Evolutionary conservation across 352 stramenopile species (phyloP), one percentile per base, ranked within the genome.

Genomic region (Phytopythium vexans): DNA sequence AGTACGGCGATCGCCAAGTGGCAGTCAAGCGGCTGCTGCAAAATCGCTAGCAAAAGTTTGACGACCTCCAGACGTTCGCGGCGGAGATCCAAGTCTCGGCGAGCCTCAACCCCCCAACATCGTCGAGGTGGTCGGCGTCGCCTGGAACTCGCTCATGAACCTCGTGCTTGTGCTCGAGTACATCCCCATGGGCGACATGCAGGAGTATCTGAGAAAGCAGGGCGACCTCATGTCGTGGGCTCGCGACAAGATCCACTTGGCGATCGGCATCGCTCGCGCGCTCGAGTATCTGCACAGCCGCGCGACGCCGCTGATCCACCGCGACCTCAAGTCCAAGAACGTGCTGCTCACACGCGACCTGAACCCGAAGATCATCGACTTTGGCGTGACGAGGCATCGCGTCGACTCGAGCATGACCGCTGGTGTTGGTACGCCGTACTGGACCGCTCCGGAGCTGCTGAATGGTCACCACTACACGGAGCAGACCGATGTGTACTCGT

Each of bases 271-370:
- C 1, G 57, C 58, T 4, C 46, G 41, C 1, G 72, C 67, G 4
- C 50, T 83, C 3, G 51, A 70, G 21, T 80, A 71, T 54, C 42
- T 66, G 15, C 67, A 68, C 54, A 42, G 14, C 6, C 63, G 56
- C 21, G 42, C 60, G 2, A 55, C 64, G 27, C 53, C 59, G 7
- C 45, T 81, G 15, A 89, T 92, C 52, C 82, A 92, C 45, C 74
- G 82, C 32, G 82, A 92, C 34, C 68, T 92, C 37, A 92, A 92
- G 71, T 72, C 68, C 3, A 88, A 82, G 70, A 92, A 92, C 43
- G 76, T 92, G 49, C 57, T 92, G 32, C 56, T 86, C 6, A 86
- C 77, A 31, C 62, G 74, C 36, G 52, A 74, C 41, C 32, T 74
- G 49, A 64, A 81, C 50, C 71, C 69, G 4, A 70, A 77, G n/a